Evolutionary conservation across 768 basidiomycete genomes (phyloP).

Genomic region (Leccinum truebloodii): DNA sequence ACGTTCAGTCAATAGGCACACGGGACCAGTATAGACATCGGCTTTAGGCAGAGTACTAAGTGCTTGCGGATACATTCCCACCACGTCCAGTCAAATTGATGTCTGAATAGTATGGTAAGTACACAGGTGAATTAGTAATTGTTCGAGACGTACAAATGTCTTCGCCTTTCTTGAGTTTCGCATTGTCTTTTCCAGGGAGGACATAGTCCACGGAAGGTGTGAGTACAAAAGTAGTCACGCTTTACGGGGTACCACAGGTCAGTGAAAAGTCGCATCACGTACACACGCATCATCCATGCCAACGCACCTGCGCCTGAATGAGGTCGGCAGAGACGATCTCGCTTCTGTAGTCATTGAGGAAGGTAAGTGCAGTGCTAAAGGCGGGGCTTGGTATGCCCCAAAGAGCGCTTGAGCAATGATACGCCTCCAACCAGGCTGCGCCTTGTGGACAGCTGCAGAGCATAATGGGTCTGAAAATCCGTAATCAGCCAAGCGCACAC

Average conservation of each 20-base stretch:
- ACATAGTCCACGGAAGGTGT: conserved; percentile 83
- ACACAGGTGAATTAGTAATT: neutral
- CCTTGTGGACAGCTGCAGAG: conserved; percentile 76
- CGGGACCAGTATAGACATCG: neutral
- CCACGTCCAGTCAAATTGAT: conserved; percentile 99
- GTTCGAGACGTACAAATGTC: conserved; percentile 75
- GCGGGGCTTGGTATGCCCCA: conserved; percentile 98
- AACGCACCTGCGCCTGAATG: conserved; percentile 81
- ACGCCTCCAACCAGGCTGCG: conserved; percentile 98
- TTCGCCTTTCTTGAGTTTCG: conserved; percentile 71
- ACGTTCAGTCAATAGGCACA: conserved; percentile 21
- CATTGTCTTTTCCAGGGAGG: conserved; percentile 88
- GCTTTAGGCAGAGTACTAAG: conserved; percentile 64
- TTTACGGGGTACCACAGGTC: conserved; percentile 29
- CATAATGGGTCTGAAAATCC: conserved; percentile 4
- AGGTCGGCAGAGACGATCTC: conserved; percentile 93
- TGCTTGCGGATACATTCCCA: conserved; percentile 88
- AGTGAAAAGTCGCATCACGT: neutral
- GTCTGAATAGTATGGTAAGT: conserved; percentile 47
- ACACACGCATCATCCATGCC: conserved; percentile 2
- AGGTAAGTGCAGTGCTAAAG: conserved; percentile 50
- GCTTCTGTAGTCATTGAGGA: conserved; percentile 97
- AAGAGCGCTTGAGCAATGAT: conserved; percentile 94
- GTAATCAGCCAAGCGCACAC: conserved; percentile 41
- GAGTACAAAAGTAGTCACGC: conserved; percentile 99